Evolutionary conservation across 208 protist genomes (phyloP).

Genomic region (Acanthamoeba healyi): DNA sequence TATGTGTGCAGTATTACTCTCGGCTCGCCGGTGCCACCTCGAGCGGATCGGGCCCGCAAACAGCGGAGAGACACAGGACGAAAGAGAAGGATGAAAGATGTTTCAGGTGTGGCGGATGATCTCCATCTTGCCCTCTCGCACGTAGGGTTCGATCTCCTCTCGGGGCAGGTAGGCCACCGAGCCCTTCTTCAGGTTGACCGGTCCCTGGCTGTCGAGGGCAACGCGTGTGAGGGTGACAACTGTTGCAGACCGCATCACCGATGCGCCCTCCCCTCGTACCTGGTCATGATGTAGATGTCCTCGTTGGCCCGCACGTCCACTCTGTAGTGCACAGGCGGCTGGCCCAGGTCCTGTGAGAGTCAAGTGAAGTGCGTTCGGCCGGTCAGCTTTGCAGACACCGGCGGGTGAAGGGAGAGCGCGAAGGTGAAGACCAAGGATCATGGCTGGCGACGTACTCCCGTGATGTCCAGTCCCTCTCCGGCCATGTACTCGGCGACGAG

Average conservation of each 20-base stretch:
- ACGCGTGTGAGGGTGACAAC: not conserved
- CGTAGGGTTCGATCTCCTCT: conserved; percentile 30
- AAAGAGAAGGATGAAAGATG: not conserved
- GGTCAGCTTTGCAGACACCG: too few relatives aligned
- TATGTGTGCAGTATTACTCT: too few relatives aligned
- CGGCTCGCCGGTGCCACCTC: too few relatives aligned
- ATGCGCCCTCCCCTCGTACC: too few relatives aligned
- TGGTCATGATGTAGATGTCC: conserved; percentile 47
- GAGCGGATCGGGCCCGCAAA: too few relatives aligned
- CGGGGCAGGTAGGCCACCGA: conserved; percentile 9
- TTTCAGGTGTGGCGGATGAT: conserved; percentile 23
- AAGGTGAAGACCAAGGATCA: too few relatives aligned
- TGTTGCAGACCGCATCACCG: too few relatives aligned
- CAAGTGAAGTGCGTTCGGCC: not conserved
- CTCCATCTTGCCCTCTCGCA: conserved; percentile 24
- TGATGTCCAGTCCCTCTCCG: not conserved
- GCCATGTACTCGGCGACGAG: conserved; percentile 30
- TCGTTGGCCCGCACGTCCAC: conserved; percentile 20
- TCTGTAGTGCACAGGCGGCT: conserved; percentile 16
- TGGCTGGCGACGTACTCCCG: not conserved
- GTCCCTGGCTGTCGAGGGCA: not conserved
- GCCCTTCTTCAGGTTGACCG: conserved; percentile 41
- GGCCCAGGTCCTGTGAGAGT: not conserved
- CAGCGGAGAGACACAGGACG: too few relatives aligned
- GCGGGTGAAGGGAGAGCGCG: too few relatives aligned